Conservation (phyloP, 2,329 filamentous ascomycete species). For the Diaporthe eres region DNA sequence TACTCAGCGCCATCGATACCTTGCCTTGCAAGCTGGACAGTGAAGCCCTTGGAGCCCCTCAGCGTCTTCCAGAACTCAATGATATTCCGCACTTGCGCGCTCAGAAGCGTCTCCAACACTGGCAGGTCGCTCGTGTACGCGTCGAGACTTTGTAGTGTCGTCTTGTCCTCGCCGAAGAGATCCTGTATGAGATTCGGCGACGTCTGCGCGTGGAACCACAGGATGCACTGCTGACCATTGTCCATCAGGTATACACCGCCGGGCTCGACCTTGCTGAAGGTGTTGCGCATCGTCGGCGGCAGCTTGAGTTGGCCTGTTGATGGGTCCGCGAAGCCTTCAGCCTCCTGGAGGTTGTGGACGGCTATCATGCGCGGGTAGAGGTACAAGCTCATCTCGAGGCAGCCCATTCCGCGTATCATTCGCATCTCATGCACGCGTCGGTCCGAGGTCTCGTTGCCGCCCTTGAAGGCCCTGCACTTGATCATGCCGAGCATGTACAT, state of each 20-base stretch:
- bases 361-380: conserved; percentile 95
- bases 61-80: conserved; percentile 86
- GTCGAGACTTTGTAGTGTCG: conserved; percentile 81
- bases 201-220: conserved; percentile 94
- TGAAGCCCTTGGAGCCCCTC: conserved; percentile 88
- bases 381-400: conserved; percentile 88
- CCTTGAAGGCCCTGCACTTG: conserved; percentile 94
- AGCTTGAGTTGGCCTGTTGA: conserved; percentile 89
- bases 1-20: conserved; percentile 96
- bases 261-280: conserved; percentile 89
- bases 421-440: conserved; percentile 92
- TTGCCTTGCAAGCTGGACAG: conserved; percentile 91
- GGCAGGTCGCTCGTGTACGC: conserved; percentile 86
- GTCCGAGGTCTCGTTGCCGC: conserved; percentile 90
- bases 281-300: conserved; percentile 84
- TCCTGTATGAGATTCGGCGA: conserved; percentile 93
- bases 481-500: conserved; percentile 95
- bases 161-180: conserved; percentile 85
- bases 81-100: conserved; percentile 94
- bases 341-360: conserved; percentile 87
- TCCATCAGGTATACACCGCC: conserved; percentile 96
- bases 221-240: conserved; percentile 90
- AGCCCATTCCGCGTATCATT: conserved; percentile 89
- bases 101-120: conserved; percentile 90
- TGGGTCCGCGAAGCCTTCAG: conserved; percentile 91